Conservation (phyloP, 257 asterid genomes). For the Penstemon newberryi region DNA sequence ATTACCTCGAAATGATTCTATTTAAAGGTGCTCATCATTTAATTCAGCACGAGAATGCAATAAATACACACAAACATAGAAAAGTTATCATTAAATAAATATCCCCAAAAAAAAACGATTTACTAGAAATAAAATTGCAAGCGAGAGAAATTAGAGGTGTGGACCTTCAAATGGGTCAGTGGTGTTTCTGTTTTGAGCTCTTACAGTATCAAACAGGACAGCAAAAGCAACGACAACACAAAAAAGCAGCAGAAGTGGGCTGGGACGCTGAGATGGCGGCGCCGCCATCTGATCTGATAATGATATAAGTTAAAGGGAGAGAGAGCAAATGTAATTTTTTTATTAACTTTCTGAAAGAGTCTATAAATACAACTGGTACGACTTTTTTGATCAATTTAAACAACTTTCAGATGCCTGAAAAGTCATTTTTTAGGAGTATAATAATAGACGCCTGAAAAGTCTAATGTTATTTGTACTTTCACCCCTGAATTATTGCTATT, state of each 20-base stretch:
- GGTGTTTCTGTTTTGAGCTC: conserved; percentile 40
- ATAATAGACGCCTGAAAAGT: too few species aligned
- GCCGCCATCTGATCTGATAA: background rate
- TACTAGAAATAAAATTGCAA: too few species aligned
- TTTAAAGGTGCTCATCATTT: background rate
- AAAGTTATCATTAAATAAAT: background rate
- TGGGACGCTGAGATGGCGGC: conserved; percentile 1
- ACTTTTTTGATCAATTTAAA: too few species aligned
- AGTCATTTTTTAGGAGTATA: too few species aligned
- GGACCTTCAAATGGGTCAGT: conserved; percentile 45
- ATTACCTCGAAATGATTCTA: too few species aligned
- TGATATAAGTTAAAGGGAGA: too few species aligned
- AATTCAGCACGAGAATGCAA: conserved; percentile 29
- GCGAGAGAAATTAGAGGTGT: background rate
- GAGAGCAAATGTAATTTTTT: too few species aligned
- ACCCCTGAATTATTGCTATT: too few species aligned
- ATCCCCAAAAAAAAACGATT: background rate
- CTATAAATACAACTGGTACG: too few species aligned
- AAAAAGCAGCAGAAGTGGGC: background rate
- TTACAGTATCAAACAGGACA: conserved; percentile 16
- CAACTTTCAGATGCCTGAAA: too few species aligned
- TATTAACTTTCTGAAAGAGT: too few species aligned
- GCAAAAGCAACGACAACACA: conserved; percentile 17
- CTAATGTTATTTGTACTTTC: too few species aligned
- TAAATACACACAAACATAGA: background rate